Percentiles rank a stretch among this genome's conserved stretches.
These are phyloP conservation scores for Myxozyma neglecta DNA, from an alignment of 805 yeast species.

Conservation along the genomic window DNA sequence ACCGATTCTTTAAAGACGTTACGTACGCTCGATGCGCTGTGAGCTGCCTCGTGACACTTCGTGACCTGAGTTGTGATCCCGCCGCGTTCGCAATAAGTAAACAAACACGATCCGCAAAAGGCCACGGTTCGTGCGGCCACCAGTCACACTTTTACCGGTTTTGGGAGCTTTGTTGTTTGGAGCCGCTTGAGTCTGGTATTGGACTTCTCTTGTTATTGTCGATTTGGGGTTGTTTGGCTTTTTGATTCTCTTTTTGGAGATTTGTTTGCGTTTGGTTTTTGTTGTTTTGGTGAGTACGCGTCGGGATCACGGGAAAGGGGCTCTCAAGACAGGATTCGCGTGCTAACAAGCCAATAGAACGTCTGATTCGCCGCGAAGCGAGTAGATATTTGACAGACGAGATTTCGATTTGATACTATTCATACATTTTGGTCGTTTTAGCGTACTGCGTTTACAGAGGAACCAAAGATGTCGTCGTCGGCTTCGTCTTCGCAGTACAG, in stretches of 20 bases:
- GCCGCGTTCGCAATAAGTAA: constrained; percentile 5
- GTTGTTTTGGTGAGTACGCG: too few relatives aligned
- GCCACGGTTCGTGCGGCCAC: not conserved
- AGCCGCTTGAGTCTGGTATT: not conserved
- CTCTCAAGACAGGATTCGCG: too few relatives aligned
- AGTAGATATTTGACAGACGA: too few relatives aligned
- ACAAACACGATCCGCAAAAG: not conserved
- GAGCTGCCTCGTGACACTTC: not conserved
- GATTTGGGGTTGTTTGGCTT: not conserved
- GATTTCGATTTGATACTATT: not conserved
- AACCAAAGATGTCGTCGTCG: not conserved
- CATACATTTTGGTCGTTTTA: not conserved
- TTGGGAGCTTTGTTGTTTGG: not conserved
- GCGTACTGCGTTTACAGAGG: not conserved
- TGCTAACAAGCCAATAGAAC: too few relatives aligned
- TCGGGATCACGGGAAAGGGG: too few relatives aligned
- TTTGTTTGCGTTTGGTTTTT: too few relatives aligned
- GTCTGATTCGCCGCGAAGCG: too few relatives aligned
- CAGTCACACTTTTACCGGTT: not conserved
- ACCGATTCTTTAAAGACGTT: too few relatives aligned
- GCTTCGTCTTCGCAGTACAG: constrained; percentile 8
- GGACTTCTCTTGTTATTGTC: too few relatives aligned
- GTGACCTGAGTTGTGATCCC: not conserved
- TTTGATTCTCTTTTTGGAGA: not conserved
- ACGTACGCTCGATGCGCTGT: too few relatives aligned